Percentiles rank a stretch among this genome's conserved stretches.
Evolutionary conservation across 306 rosid genomes (phyloP).

Genomic region (Prosopis cineraria): DNA sequence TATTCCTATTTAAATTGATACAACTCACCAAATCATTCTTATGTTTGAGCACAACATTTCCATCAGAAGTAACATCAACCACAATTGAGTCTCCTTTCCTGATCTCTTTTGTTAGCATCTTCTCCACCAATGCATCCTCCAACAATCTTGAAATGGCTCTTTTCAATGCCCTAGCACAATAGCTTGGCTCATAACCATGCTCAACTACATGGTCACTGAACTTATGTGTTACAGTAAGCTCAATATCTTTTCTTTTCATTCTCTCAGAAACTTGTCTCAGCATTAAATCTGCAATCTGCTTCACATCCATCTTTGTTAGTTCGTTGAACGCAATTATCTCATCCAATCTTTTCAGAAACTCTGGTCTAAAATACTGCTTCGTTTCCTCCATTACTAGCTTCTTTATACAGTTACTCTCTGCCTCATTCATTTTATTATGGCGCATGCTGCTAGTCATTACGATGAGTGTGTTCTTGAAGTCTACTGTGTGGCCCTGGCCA

Average conservation of each 20-base stretch:
- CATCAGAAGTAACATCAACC: conserved; percentile 63
- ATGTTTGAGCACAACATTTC: conserved; percentile 58
- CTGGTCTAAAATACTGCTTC: conserved; percentile 68
- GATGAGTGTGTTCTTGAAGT: conserved; percentile 67
- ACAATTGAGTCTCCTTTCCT: conserved; percentile 67
- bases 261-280: conserved; percentile 58
- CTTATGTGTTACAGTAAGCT: conserved; percentile 65
- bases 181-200: conserved; percentile 64
- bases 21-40: not conserved
- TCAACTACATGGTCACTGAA: conserved; percentile 68
- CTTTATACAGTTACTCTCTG: conserved; percentile 54
- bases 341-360: conserved; percentile 70
- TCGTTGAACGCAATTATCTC: conserved; percentile 64
- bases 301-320: conserved; percentile 65
- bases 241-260: conserved; percentile 55
- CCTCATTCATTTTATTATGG: conserved; percentile 54
- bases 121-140: conserved; percentile 83
- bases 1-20: not conserved
- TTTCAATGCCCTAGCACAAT: conserved; percentile 72
- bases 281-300: conserved; percentile 67
- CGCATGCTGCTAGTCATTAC: conserved; percentile 74
- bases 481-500: conserved; percentile 69
- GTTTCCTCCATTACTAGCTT: conserved; percentile 66
- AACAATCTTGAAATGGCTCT: conserved; percentile 78
- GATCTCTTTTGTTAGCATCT: conserved; percentile 74